Evolutionary conservation across 306 rosid species (phyloP).

Genomic region (Prunus dulcis): DNA sequence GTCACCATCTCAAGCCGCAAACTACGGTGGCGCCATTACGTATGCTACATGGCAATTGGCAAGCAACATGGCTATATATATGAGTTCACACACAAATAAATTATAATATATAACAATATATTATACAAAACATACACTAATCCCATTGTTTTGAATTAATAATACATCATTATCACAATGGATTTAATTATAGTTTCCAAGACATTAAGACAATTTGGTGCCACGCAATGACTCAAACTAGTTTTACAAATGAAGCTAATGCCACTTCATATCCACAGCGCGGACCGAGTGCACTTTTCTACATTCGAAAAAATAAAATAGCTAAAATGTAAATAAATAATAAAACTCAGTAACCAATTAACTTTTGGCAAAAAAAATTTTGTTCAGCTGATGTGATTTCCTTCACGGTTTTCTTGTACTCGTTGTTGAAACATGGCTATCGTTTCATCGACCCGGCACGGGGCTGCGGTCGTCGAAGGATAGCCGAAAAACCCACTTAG

Average conservation of each 20-base stretch:
- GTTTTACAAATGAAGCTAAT: slow-evolving; percentile 25
- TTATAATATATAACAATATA: neutral
- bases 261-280: slow-evolving; percentile 22
- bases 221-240: slow-evolving; percentile 14
- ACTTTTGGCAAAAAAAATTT: slow-evolving; percentile 15
- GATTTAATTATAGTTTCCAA: slow-evolving; percentile 10
- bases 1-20: slow-evolving; percentile 34
- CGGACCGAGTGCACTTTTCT: slow-evolving; percentile 44
- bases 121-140: neutral
- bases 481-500: slow-evolving; percentile 79
- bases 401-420: neutral
- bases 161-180: slow-evolving; percentile 8
- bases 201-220: slow-evolving; percentile 19
- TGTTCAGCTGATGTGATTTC: neutral
- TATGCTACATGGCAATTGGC: slow-evolving; percentile 9
- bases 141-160: neutral
- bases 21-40: slow-evolving; percentile 40
- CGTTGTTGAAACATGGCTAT: slow-evolving; percentile 39
- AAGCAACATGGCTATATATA: slow-evolving; percentile 4
- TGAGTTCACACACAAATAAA: slow-evolving; percentile 23
- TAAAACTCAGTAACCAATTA: slow-evolving; percentile 20
- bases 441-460: slow-evolving; percentile 44
- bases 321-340: neutral
- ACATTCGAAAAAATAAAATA: slow-evolving; percentile 11
- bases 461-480: slow-evolving; percentile 52